Evolutionary conservation across 352 stramenopile species (phyloP).

Genomic region (Chrysophaeum taylorii): DNA sequence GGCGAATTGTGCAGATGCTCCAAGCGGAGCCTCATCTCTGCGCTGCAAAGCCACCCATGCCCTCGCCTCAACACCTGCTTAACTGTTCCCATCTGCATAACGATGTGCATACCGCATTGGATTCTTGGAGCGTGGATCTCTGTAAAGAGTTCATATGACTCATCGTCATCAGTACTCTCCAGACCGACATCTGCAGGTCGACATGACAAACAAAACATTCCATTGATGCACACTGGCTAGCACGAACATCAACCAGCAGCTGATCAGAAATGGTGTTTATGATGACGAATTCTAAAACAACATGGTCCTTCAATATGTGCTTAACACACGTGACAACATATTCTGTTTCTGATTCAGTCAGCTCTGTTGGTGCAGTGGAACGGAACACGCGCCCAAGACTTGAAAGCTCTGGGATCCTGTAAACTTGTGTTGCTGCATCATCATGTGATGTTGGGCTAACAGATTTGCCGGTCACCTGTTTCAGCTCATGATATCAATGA

Average conservation of each 20-base stretch:
- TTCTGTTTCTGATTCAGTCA: conserved; percentile 94
- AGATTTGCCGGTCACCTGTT: no score
- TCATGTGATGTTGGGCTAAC: no score
- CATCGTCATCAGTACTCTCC: conserved; percentile 73
- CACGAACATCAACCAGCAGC: conserved; percentile 82
- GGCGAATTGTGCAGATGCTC: conserved; percentile 64
- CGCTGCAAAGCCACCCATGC: conserved; percentile 84
- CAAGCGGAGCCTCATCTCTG: conserved; percentile 55
- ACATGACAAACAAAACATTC: no score
- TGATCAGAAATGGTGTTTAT: conserved; percentile 98
- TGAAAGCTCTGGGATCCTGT: conserved; percentile 90
- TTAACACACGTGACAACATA: conserved; percentile 93
- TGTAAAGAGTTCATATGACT: conserved; percentile 77
- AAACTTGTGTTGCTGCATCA: conserved; percentile 74
- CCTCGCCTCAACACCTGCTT: conserved; percentile 73
- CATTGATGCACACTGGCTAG: no score
- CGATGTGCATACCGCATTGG: no score
- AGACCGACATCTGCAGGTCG: conserved; percentile 71
- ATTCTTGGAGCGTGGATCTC: conserved; percentile 71
- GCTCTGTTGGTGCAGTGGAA: conserved; percentile 67
- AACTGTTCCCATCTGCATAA: no score
- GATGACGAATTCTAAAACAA: conserved; percentile 94
- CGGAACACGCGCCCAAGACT: conserved; percentile 81
- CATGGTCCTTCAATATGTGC: conserved; percentile 87
- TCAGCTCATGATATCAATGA: no score